phyloP scores from a whole-genome alignment of 257 asterid species.

The Solanum acaule region DNA sequence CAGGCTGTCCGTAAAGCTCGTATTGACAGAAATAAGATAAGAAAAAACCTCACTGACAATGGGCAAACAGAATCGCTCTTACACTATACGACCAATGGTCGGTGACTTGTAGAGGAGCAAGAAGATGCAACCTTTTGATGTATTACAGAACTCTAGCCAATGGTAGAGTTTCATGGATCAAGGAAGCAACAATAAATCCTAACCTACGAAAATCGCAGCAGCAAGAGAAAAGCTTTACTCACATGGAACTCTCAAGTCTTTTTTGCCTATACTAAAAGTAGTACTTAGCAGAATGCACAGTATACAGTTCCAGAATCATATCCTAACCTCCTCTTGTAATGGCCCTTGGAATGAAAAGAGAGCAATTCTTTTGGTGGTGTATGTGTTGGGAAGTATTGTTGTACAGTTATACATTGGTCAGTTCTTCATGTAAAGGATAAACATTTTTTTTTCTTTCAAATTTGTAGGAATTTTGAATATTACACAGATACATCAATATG shows the following conservation, averaged over 20 bases:
- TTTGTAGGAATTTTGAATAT: not conserved
- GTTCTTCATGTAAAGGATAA: conserved; percentile 10
- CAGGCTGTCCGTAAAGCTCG: conserved; percentile 81
- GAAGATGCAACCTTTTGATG: not conserved
- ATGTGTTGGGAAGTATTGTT: conserved; percentile 11
- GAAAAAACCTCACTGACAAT: conserved; percentile 26
- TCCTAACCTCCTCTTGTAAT: not conserved
- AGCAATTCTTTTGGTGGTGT: conserved; percentile 9
- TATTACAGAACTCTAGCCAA: not conserved
- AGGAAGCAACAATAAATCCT: not conserved
- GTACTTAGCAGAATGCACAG: not conserved
- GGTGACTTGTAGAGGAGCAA: conserved; percentile 17
- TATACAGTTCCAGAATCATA: not conserved
- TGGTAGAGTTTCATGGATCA: not conserved
- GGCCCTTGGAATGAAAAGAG: not conserved
- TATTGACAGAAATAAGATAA: conserved; percentile 38
- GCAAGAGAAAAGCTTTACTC: not conserved
- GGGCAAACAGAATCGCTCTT: conserved; percentile 61
- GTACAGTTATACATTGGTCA: conserved; percentile 28
- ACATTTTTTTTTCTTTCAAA: conserved; percentile 2
- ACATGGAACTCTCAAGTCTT: not conserved
- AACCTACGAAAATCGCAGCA: not conserved
- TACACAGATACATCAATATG: not conserved
- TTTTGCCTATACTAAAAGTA: not conserved
- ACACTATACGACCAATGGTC: conserved; percentile 35